Percentiles rank a stretch among this genome's conserved stretches.
These are phyloP conservation scores for Penicillium sp. DNA, from an alignment of 2,329 filamentous ascomycete species.

Conservation along the genomic window DNA sequence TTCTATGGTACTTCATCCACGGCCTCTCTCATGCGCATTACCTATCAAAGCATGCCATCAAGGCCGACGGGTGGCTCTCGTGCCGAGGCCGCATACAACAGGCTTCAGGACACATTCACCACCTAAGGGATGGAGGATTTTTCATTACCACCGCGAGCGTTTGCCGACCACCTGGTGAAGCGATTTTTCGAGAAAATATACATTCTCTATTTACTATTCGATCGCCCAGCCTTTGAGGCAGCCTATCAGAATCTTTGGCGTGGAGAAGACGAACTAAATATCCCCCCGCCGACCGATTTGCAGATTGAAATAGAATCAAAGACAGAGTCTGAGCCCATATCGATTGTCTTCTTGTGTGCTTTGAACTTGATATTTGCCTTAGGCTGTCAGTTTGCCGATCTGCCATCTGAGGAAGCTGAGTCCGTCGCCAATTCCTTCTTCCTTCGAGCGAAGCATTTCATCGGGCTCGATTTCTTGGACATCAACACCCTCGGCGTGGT, in stretches of 20 bases:
- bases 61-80: not conserved
- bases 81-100: constrained; percentile 2
- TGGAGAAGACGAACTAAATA: not conserved
- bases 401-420: constrained; percentile 1
- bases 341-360: not conserved
- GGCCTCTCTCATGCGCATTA: constrained; percentile 5
- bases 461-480: constrained; percentile 33
- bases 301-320: not conserved
- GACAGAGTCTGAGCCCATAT: not conserved
- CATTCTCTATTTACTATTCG: constrained; percentile 3
- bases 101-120: not conserved
- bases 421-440: constrained; percentile 23
- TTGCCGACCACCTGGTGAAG: not conserved
- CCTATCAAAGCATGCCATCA: constrained; percentile 6
- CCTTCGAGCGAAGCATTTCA: constrained; percentile 22
- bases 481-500: constrained; percentile 37
- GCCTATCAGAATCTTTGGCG: constrained; percentile 6
- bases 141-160: not conserved
- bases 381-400: constrained; percentile 4
- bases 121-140: not conserved
- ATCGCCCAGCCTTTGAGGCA: constrained; percentile 1
- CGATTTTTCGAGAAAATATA: constrained; percentile 2
- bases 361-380: constrained; percentile 1
- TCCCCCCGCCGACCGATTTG: not conserved
- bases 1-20: constrained; percentile 8